Evolutionary conservation across 345 rosid species (phyloP).

Genomic region (Combretum micranthum): DNA sequence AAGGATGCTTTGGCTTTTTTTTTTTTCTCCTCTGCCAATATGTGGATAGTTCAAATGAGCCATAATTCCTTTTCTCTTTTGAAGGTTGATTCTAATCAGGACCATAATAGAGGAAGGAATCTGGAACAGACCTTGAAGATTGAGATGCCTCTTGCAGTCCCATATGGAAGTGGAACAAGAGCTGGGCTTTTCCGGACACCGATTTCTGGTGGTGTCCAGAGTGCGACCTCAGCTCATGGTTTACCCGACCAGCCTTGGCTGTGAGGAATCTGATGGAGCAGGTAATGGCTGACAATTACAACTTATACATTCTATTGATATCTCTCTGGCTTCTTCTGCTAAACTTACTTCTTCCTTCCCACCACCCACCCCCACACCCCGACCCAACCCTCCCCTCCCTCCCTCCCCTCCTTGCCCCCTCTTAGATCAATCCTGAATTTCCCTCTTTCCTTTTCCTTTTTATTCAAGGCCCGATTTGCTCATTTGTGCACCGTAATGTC

Average conservation of each 20-base stretch:
- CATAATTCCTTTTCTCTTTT: slow-evolving; percentile 33
- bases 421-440: too few species aligned
- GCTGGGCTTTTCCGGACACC: slow-evolving; percentile 96
- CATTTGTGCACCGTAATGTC: slow-evolving; percentile 97
- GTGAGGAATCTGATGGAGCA: slow-evolving; percentile 98
- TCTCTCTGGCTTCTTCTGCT: too few species aligned
- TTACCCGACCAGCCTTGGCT: slow-evolving; percentile 90
- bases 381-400: too few species aligned
- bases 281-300: slow-evolving; percentile 26
- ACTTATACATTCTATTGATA: background rate
- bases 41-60: slow-evolving; percentile 22
- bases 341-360: too few species aligned
- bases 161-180: slow-evolving; percentile 69
- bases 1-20: too few species aligned
- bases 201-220: slow-evolving; percentile 98
- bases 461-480: slow-evolving; percentile 86
- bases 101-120: slow-evolving; percentile 24
- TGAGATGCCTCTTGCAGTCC: slow-evolving; percentile 35
- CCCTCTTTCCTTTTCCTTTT: slow-evolving; percentile 4
- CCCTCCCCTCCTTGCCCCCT: too few species aligned
- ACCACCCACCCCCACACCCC: too few species aligned
- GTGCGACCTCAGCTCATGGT: slow-evolving; percentile 95
- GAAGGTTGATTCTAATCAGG: slow-evolving; percentile 43
- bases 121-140: slow-evolving; percentile 31
- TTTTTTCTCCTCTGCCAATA: background rate